phyloP scores from a whole-genome alignment of 129 eudicot species.

The Dittrichia graveolens region DNA sequence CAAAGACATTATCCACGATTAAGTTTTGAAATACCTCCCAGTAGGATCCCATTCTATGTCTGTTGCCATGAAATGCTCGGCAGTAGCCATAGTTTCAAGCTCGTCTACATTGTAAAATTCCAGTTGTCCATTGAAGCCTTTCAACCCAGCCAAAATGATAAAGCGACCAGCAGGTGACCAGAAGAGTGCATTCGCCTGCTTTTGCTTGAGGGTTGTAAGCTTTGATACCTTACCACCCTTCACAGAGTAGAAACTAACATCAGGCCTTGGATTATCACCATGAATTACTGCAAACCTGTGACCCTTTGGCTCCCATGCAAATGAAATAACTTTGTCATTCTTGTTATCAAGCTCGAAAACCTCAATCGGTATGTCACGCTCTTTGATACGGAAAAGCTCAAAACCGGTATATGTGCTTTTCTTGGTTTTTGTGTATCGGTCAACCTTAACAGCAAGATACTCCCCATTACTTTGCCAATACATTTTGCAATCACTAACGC shows the following conservation, averaged over 20 bases:
- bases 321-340: conserved; percentile 84
- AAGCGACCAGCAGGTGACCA: conserved; percentile 91
- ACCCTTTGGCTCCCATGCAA: conserved; percentile 98
- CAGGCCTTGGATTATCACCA: conserved; percentile 86
- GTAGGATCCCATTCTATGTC: conserved; percentile 97
- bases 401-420: conserved; percentile 93
- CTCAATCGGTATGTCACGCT: conserved; percentile 88
- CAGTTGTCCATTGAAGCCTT: conserved; percentile 82
- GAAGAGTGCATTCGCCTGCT: conserved; percentile 83
- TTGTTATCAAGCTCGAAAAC: conserved; percentile 91
- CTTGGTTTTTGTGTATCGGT: conserved; percentile 86
- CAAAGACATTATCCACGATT: too few species aligned
- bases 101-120: conserved; percentile 90
- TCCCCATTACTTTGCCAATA: conserved; percentile 97
- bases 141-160: conserved; percentile 78
- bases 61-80: conserved; percentile 90
- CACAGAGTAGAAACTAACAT: conserved; percentile 85
- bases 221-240: conserved; percentile 69
- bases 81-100: conserved; percentile 86
- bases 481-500: conserved; percentile 90
- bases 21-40: conserved; percentile 55
- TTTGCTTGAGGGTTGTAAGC: conserved; percentile 70
- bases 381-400: conserved; percentile 89
- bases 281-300: conserved; percentile 90
- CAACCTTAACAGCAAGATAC: conserved; percentile 89